These are phyloP conservation scores for Metschnikowia arizonensis DNA, from an alignment of 805 yeast genomes.

Conservation along the genomic window DNA sequence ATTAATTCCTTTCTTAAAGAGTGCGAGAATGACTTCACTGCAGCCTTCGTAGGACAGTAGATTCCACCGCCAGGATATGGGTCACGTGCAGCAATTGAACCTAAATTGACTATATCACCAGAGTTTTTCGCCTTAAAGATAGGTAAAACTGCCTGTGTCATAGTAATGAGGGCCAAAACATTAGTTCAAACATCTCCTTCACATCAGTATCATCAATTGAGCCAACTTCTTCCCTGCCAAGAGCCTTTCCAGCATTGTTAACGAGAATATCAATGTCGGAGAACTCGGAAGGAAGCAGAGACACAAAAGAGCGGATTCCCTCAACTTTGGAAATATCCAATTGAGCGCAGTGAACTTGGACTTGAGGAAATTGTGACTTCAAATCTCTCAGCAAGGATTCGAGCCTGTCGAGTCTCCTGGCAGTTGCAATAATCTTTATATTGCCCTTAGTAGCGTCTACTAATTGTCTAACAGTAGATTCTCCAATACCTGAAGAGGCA, in stretches of 20 bases:
- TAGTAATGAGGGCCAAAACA: constrained; percentile 76
- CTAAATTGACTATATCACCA: constrained; percentile 72
- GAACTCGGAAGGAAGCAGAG: constrained; percentile 53
- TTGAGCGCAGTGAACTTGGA: constrained; percentile 54
- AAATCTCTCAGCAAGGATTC: constrained; percentile 47
- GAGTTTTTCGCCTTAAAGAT: constrained; percentile 63
- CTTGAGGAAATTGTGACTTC: constrained; percentile 44
- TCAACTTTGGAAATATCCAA: constrained; percentile 41
- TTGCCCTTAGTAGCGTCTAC: constrained; percentile 77
- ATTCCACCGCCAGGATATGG: constrained; percentile 77
- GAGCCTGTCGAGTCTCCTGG: constrained; percentile 69
- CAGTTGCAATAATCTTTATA: constrained; percentile 66
- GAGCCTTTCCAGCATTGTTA: constrained; percentile 74
- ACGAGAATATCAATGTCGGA: constrained; percentile 61
- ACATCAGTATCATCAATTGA: constrained; percentile 60
- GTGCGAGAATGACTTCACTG: constrained; percentile 66
- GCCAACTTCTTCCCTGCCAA: constrained; percentile 77
- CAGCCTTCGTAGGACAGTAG: constrained; percentile 73
- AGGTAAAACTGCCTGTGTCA: constrained; percentile 77
- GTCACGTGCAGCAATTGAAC: constrained; percentile 77
- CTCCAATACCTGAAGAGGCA: constrained; percentile 97
- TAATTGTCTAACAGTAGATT: constrained; percentile 84
- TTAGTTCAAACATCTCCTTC: constrained; percentile 79
- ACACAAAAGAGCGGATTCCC: constrained; percentile 48
- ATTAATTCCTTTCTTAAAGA: constrained; percentile 72